A percentile compares a stretch with the other conserved stretches of the same genome.
Evolutionary conservation across 805 yeast genomes (phyloP).

Genomic region (Sugiyamaella floridensis): DNA sequence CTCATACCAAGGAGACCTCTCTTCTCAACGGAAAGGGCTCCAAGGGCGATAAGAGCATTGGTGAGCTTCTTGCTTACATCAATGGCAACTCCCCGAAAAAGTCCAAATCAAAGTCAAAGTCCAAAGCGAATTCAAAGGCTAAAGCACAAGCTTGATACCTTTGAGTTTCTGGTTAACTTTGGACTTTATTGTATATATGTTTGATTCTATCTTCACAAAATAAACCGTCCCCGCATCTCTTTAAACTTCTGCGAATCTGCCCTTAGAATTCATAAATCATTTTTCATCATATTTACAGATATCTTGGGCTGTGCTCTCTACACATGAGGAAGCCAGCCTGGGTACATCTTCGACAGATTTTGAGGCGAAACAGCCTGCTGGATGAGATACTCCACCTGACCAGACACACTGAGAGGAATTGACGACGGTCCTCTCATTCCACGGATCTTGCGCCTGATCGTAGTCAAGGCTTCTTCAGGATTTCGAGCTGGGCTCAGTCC

Average conservation of each 20-base stretch:
- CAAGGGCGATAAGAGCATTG: slow-evolving; percentile 59
- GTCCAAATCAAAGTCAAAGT: slow-evolving; percentile 26
- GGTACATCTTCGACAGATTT: slow-evolving; percentile 76
- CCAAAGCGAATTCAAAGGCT: slow-evolving; percentile 35
- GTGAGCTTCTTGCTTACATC: slow-evolving; percentile 64
- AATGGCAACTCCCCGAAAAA: slow-evolving; percentile 40
- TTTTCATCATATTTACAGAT: too few relatives aligned
- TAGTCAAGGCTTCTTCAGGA: slow-evolving; percentile 64
- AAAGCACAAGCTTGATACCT: not conserved
- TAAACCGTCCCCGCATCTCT: not conserved
- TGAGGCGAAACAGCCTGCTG: slow-evolving; percentile 71
- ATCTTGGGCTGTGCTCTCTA: too few relatives aligned
- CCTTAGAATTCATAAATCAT: not conserved
- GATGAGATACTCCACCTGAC: slow-evolving; percentile 85
- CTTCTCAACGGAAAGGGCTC: slow-evolving; percentile 15
- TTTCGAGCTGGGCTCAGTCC: slow-evolving; percentile 24
- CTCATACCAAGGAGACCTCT: slow-evolving; percentile 4
- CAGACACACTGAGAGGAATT: slow-evolving; percentile 79
- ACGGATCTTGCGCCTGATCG: slow-evolving; percentile 70
- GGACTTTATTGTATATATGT: not conserved
- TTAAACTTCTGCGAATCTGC: not conserved
- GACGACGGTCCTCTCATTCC: slow-evolving; percentile 80
- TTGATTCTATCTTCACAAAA: not conserved
- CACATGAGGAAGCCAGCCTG: slow-evolving; percentile 85
- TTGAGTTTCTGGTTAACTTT: not conserved